A percentile compares a stretch with the other conserved stretches of the same genome.
Evolutionary conservation across 2,329 filamentous ascomycete genomes (phyloP).

Genomic region (Xylariaceae sp.): DNA sequence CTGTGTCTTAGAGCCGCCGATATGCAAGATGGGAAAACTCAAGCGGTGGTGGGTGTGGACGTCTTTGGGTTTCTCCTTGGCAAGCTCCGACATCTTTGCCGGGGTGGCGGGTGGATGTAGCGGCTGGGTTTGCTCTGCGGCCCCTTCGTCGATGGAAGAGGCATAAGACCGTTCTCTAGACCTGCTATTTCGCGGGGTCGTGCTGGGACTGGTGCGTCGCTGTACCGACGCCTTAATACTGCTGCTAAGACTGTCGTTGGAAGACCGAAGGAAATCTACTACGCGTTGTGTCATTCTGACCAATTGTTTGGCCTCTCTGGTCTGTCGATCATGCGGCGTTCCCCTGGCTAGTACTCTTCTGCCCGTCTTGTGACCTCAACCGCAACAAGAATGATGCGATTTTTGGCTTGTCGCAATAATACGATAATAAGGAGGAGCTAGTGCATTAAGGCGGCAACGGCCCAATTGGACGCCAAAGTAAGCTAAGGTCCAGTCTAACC

Average conservation of each 20-base stretch:
- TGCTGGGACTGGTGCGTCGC: conserved; percentile 37
- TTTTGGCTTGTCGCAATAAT: conserved; percentile 6
- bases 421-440: too few species aligned
- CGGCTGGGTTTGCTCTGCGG: conserved; percentile 33
- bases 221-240: conserved; percentile 47
- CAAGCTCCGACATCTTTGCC: conserved; percentile 43
- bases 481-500: not conserved
- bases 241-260: conserved; percentile 57
- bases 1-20: conserved; percentile 42
- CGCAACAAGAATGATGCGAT: conserved; percentile 4
- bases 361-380: conserved; percentile 12
- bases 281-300: conserved; percentile 60
- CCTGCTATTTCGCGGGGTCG: conserved; percentile 26
- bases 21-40: conserved; percentile 46
- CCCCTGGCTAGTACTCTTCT: not conserved
- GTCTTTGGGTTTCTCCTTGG: conserved; percentile 46
- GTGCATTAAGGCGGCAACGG: not conserved
- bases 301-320: conserved; percentile 15
- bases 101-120: conserved; percentile 23
- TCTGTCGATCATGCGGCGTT: conserved; percentile 14
- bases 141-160: conserved; percentile 41
- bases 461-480: not conserved
- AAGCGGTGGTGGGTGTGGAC: conserved; percentile 34
- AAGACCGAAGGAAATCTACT: conserved; percentile 58
- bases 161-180: conserved; percentile 40